Conservation (phyloP, 768 basidiomycete species). For the Leccinellum luteum region DNA sequence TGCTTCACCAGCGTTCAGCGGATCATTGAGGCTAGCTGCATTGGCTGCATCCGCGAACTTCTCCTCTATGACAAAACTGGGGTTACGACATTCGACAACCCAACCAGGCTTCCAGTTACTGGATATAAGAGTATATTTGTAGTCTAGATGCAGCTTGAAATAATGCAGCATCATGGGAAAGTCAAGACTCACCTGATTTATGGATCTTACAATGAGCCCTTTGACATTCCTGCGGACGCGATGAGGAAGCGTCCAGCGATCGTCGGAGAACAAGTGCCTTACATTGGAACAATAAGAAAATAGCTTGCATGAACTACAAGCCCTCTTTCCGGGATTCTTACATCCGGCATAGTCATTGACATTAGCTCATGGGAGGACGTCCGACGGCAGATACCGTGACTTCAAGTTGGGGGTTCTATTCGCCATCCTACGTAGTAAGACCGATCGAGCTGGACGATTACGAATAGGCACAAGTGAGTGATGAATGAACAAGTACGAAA, state of each 20-base stretch:
- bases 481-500: too few relatives aligned
- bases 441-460: not conserved
- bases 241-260: not conserved
- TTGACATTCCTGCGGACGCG: slow-evolving; percentile 38
- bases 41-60: slow-evolving; percentile 2
- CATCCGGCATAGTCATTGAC: slow-evolving; percentile 27
- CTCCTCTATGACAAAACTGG: slow-evolving; percentile 14
- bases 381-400: slow-evolving; percentile 25
- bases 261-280: not conserved
- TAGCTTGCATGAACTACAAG: slow-evolving; percentile 34
- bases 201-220: slow-evolving; percentile 39
- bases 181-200: slow-evolving; percentile 30
- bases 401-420: slow-evolving; percentile 14
- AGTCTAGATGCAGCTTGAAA: slow-evolving; percentile 13
- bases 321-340: slow-evolving; percentile 28
- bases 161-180: not conserved
- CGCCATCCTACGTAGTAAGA: not conserved
- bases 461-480: too few relatives aligned
- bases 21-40: slow-evolving; percentile 17
- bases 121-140: slow-evolving; percentile 21
- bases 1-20: slow-evolving; percentile 25
- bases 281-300: slow-evolving; percentile 46
- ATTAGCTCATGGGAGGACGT: slow-evolving; percentile 37
- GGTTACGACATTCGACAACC: slow-evolving; percentile 17
- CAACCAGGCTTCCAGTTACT: slow-evolving; percentile 22